Evolutionary conservation across 306 rosid species (phyloP).

Genomic region (Lathyrus oleraceus): DNA sequence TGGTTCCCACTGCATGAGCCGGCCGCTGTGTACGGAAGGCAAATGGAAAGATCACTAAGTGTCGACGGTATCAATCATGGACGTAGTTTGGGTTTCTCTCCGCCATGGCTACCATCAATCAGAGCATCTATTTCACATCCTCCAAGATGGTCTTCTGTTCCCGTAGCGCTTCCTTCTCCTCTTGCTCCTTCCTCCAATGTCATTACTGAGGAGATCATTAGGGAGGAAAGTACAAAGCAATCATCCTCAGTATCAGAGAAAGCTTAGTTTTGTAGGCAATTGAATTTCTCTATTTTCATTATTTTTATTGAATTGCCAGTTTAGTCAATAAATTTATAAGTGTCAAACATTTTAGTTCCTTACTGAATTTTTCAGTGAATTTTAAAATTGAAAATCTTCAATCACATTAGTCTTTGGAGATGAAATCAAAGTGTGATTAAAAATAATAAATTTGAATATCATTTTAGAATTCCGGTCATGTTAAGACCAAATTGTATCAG

Average conservation of each 20-base stretch:
- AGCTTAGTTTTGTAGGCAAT: slow-evolving; percentile 63
- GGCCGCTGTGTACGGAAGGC: slow-evolving; percentile 42
- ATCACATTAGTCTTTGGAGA: not conserved
- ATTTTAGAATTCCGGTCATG: not conserved
- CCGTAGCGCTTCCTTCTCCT: slow-evolving; percentile 55
- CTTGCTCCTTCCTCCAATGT: slow-evolving; percentile 51
- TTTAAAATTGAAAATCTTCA: not conserved
- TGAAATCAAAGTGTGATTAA: not conserved
- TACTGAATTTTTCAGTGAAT: not conserved
- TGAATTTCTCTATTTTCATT: slow-evolving; percentile 44
- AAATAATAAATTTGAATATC: not conserved
- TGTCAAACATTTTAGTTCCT: not conserved
- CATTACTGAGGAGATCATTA: slow-evolving; percentile 54
- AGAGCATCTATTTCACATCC: slow-evolving; percentile 51
- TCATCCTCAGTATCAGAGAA: slow-evolving; percentile 47
- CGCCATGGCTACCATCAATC: slow-evolving; percentile 34
- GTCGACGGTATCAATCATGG: slow-evolving; percentile 58
- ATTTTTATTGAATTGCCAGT: not conserved
- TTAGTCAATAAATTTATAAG: not conserved
- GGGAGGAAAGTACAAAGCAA: slow-evolving; percentile 53
- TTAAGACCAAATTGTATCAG: not conserved
- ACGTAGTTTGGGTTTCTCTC: slow-evolving; percentile 57
- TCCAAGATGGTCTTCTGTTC: slow-evolving; percentile 43
- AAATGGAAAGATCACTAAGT: slow-evolving; percentile 61
- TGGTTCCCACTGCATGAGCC: slow-evolving; percentile 81